These are phyloP conservation scores for Aspergillus coremiiformis DNA, from an alignment of 495 filamentous ascomycete genomes.

Conservation along the genomic window DNA sequence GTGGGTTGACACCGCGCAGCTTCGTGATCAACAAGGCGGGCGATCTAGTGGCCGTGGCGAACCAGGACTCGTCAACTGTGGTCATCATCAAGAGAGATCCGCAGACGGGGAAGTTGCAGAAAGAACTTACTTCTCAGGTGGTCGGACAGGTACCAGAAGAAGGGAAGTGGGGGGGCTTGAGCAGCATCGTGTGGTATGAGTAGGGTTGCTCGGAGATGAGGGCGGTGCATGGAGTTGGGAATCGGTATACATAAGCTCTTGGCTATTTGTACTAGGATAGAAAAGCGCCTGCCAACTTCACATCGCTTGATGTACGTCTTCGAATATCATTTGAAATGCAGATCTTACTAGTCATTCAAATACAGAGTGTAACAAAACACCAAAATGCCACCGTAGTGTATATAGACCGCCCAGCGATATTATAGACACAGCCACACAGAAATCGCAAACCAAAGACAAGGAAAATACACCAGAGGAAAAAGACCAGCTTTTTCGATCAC, in stretches of 20 bases:
- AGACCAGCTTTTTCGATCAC: slow-evolving; percentile 17
- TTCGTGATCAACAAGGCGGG: slow-evolving; percentile 59
- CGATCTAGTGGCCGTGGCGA: slow-evolving; percentile 52
- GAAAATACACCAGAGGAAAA: background rate
- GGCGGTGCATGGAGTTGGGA: background rate
- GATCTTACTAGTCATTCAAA: background rate
- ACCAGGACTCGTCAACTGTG: slow-evolving; percentile 52
- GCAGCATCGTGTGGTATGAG: slow-evolving; percentile 57
- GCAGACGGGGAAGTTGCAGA: slow-evolving; percentile 47
- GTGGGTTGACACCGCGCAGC: slow-evolving; percentile 55
- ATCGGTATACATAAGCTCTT: background rate
- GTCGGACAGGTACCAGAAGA: slow-evolving; percentile 27
- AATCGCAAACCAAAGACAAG: background rate
- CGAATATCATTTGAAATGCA: background rate
- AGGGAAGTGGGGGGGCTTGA: slow-evolving; percentile 42
- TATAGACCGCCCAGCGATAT: slow-evolving; percentile 15
- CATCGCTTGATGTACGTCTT: background rate
- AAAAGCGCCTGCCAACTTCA: background rate
- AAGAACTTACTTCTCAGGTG: slow-evolving; percentile 36
- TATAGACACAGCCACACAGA: slow-evolving; percentile 3
- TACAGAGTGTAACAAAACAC: slow-evolving; percentile 1
- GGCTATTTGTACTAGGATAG: background rate
- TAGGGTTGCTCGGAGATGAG: slow-evolving; percentile 10
- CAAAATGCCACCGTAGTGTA: slow-evolving; percentile 15
- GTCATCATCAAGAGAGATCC: slow-evolving; percentile 53